Percentiles rank a stretch among this genome's conserved stretches.
phyloP scores from a whole-genome alignment of 257 asterid species.

The Nicotiana knightiana region DNA sequence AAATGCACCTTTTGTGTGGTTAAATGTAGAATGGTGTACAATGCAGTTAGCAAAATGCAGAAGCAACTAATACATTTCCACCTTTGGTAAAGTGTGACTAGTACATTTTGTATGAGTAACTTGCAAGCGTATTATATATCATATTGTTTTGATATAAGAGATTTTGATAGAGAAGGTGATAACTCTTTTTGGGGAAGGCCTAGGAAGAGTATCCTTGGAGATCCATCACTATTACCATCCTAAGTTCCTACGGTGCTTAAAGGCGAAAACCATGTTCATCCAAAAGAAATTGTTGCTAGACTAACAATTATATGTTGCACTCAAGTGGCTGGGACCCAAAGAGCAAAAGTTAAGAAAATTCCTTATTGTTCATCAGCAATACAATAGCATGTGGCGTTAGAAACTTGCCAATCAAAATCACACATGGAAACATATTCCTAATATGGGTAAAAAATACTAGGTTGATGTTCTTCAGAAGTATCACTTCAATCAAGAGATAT shows the following conservation, averaged over 20 bases:
- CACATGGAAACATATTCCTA: not conserved
- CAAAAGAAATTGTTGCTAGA: not conserved
- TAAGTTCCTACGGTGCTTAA: not conserved
- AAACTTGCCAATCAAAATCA: not conserved
- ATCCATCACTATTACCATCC: not conserved
- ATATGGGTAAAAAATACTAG: not conserved
- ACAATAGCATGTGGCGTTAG: not conserved
- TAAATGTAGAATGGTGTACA: not conserved
- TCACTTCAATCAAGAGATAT: not conserved
- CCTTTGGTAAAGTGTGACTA: not conserved
- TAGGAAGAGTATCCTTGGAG: not conserved
- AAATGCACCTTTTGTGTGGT: not conserved
- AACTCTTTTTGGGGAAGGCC: not conserved
- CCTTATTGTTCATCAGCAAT: not conserved
- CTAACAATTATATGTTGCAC: not conserved
- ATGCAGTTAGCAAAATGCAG: not conserved
- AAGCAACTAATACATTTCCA: not conserved
- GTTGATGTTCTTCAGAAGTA: slow-evolving; percentile 6
- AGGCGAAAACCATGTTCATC: not conserved
- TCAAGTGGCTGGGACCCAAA: not conserved
- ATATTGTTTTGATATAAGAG: not conserved
- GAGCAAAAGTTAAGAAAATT: not conserved
- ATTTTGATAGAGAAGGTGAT: not conserved
- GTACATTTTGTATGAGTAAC: not conserved
- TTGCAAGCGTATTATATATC: not conserved